phyloP scores from a whole-genome alignment of 1,284 basidiomycete genomes.

The Ceratobasidium sp. region DNA sequence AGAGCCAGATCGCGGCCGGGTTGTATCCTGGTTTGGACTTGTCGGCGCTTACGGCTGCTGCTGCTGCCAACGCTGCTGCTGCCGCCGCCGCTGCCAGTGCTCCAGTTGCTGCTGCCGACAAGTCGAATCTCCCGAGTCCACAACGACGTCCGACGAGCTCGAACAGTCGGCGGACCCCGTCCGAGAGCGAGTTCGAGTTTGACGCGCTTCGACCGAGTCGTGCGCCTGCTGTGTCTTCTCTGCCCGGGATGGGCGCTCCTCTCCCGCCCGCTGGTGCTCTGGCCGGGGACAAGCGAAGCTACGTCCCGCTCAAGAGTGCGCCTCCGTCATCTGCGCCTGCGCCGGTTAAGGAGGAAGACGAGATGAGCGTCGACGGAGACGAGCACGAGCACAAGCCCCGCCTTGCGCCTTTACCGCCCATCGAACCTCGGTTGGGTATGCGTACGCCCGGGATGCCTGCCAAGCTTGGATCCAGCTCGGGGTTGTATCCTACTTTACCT shows the following conservation, averaged over 20 bases:
- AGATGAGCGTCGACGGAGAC: slow-evolving; percentile 46
- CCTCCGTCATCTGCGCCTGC: slow-evolving; percentile 34
- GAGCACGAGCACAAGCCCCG: slow-evolving; percentile 18
- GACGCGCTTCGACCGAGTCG: slow-evolving; percentile 13
- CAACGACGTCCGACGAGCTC: slow-evolving; percentile 23
- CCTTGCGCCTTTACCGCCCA: slow-evolving; percentile 7
- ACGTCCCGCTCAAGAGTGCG: slow-evolving; percentile 45
- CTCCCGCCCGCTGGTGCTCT: no score
- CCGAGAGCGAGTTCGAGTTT: neutral
- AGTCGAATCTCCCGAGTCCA: slow-evolving; percentile 12
- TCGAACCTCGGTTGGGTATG: slow-evolving; percentile 37
- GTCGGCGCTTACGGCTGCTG: slow-evolving; percentile 20
- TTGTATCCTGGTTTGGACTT: slow-evolving; percentile 39
- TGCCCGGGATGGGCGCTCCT: neutral
- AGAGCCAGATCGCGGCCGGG: slow-evolving; percentile 21
- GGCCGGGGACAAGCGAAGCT: slow-evolving; percentile 17
- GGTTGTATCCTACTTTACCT: slow-evolving; percentile 29
- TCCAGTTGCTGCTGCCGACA: no score
- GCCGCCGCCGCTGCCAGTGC: no score
- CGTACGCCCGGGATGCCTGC: slow-evolving; percentile 43
- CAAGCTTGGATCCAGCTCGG: slow-evolving; percentile 21
- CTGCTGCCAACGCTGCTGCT: neutral
- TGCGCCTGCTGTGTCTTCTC: slow-evolving; percentile 1
- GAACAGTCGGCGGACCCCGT: slow-evolving; percentile 17
- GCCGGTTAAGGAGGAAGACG: slow-evolving; percentile 44